Base-by-base conservation (phyloP, 2,329 filamentous ascomycete genomes). In the Ophiostoma ulmi region DNA sequence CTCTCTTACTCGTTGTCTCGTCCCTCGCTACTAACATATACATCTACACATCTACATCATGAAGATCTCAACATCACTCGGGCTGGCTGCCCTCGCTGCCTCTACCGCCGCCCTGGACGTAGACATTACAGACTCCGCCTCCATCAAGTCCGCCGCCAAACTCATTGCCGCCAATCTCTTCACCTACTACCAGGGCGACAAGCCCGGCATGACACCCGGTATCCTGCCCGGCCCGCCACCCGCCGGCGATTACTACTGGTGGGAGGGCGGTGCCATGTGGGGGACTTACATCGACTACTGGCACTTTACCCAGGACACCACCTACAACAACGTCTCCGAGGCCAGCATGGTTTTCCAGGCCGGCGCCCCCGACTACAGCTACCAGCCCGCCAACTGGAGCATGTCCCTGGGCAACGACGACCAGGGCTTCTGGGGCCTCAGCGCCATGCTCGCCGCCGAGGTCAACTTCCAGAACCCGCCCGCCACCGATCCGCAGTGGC, bases 281-380 rank as follows among this genome's bases (percentile, higher is more conserved):
- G 87, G 86, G 31, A 84, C 90, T 2, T 81, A 94, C 73, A 83
- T 96, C 69, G 91, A 95, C 76, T 95, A 95, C 78, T 95, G 91
- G 91, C 91, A 74, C 70, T 74, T 70, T 39, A 75, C 75, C 1
- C 63, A 65, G 41, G 75, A 75, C 73, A 90, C 77, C 92, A 93
- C 78, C 39, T 95, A 91, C 80, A 94, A 93, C 77, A 81, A 88
- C 26, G 80, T 91, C 58, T 86, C 87, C 26, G 84, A 84, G 64
- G 83, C 90, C 73, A 92, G 86, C 10, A 83, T 97, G 75, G 83
- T 93, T 67, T 89, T 87, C 77, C 93, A 97, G 79, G 87, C 90
- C 70, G 92, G 92, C 70, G 79, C 83, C 0, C 84, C 87, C 1
- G 84, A 90, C 75, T 82, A 88, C 72, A 88, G 93, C 76, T 95